Evolutionary conservation across 176 grass and related monocot genomes (phyloP).

Genomic region (Avena eriantha): DNA sequence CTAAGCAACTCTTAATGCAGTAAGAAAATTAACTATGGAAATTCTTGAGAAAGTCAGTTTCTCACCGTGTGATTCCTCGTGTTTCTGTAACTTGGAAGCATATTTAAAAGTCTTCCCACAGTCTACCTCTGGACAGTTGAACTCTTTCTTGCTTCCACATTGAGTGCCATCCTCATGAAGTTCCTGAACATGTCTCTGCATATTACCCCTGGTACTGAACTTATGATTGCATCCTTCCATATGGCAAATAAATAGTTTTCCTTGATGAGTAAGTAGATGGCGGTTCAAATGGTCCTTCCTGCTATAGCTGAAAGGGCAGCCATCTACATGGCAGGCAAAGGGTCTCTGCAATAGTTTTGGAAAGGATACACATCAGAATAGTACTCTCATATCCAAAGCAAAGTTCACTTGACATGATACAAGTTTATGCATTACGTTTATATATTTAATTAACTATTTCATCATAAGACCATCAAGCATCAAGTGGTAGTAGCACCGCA

Average conservation of each 20-base stretch:
- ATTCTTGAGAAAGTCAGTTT: neutral
- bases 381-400: conserved; percentile 20
- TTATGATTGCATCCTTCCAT: conserved; percentile 58
- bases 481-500: neutral
- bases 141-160: conserved; percentile 52
- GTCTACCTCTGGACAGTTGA: conserved; percentile 56
- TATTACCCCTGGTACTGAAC: conserved; percentile 70
- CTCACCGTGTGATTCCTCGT: conserved; percentile 78
- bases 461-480: neutral
- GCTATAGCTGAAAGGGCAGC: conserved; percentile 64
- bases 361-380: conserved; percentile 34
- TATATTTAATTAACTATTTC: neutral
- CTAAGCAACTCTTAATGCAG: conserved; percentile 16
- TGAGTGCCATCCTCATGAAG: conserved; percentile 48
- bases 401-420: conserved; percentile 12
- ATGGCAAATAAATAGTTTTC: conserved; percentile 66
- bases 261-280: conserved; percentile 70
- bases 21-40: conserved; percentile 30
- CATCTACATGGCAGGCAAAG: conserved; percentile 62
- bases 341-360: conserved; percentile 57
- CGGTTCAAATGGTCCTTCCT: conserved; percentile 81
- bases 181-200: conserved; percentile 67
- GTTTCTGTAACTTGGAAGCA: conserved; percentile 73
- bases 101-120: conserved; percentile 74
- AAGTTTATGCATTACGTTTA: conserved; percentile 24